These are phyloP conservation scores for Penicillium flavigenum DNA, from an alignment of 495 filamentous ascomycete genomes.

Conservation along the genomic window DNA sequence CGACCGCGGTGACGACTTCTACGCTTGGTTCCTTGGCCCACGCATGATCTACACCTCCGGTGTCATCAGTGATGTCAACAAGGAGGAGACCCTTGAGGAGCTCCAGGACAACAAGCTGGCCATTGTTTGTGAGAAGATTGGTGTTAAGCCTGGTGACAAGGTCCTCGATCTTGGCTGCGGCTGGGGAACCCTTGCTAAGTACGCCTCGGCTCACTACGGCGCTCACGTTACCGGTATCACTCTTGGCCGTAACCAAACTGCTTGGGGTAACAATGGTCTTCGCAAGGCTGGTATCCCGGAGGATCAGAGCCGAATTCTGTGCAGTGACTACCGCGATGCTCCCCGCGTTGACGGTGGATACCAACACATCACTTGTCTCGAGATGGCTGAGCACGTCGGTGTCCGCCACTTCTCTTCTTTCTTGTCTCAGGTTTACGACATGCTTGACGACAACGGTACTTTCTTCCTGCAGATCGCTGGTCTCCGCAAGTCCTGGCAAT, in stretches of 20 bases:
- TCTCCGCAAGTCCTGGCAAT: constrained; percentile 68
- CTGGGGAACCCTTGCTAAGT: constrained; percentile 70
- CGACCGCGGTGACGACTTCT: constrained; percentile 73
- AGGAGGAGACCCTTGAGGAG: constrained; percentile 64
- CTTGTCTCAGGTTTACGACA: constrained; percentile 62
- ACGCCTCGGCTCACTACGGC: constrained; percentile 61
- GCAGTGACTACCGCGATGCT: constrained; percentile 70
- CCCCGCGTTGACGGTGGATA: constrained; percentile 58
- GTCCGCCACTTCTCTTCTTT: constrained; percentile 63
- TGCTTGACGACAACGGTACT: constrained; percentile 68
- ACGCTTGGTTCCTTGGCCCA: constrained; percentile 71
- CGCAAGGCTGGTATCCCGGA: constrained; percentile 59
- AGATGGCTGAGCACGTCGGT: constrained; percentile 76
- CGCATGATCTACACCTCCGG: constrained; percentile 76
- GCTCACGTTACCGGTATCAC: constrained; percentile 66
- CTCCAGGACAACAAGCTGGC: constrained; percentile 71
- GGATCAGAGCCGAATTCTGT: constrained; percentile 61
- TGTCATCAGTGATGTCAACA: constrained; percentile 64
- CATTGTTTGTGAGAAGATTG: constrained; percentile 72
- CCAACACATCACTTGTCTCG: constrained; percentile 71
- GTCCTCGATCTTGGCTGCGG: constrained; percentile 70
- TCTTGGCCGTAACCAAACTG: constrained; percentile 69
- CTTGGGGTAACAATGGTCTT: constrained; percentile 67
- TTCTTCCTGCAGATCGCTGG: constrained; percentile 74
- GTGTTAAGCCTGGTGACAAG: constrained; percentile 57